phyloP scores from a whole-genome alignment of 1,284 basidiomycete genomes.

The Melanopsichium pennsylvanicum region DNA sequence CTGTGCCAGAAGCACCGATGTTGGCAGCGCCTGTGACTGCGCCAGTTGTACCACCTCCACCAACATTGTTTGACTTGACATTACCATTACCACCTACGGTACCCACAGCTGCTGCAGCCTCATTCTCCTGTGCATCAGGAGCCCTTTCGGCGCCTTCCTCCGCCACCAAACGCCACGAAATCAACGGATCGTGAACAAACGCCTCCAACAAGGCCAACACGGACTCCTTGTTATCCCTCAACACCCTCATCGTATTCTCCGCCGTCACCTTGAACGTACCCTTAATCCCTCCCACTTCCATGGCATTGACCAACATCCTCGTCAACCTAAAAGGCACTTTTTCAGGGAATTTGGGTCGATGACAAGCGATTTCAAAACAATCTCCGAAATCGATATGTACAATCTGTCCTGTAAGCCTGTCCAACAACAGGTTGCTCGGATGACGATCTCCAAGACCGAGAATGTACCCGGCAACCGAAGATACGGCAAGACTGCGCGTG shows the following conservation, averaged over 20 bases:
- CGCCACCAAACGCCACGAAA: conserved; percentile 69
- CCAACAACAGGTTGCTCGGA: conserved; percentile 92
- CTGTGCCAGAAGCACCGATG: conserved; percentile 1
- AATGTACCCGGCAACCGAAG: conserved; percentile 74
- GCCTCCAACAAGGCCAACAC: conserved; percentile 96
- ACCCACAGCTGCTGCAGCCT: conserved; percentile 24
- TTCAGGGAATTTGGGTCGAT: conserved; percentile 95
- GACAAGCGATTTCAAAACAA: conserved; percentile 68
- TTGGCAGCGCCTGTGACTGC: conserved; percentile 10
- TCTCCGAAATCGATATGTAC: conserved; percentile 91
- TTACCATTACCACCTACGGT: neutral
- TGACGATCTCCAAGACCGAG: conserved; percentile 98
- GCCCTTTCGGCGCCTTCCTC: conserved; percentile 51
- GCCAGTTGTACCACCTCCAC: neutral
- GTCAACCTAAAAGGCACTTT: conserved; percentile 98
- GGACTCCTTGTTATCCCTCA: conserved; percentile 96
- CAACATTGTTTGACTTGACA: too few relatives aligned
- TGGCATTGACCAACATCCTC: conserved; percentile 97
- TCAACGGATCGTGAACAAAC: conserved; percentile 73
- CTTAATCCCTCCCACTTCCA: conserved; percentile 96
- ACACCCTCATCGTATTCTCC: conserved; percentile 95
- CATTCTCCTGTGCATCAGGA: conserved; percentile 61
- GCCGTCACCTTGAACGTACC: conserved; percentile 95
- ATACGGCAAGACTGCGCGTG: conserved; percentile 83
- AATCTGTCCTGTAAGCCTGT: conserved; percentile 91